A percentile compares a stretch with the other conserved stretches of the same genome.
These are phyloP conservation scores for Mucor velutinosus DNA, from an alignment of 371 early-diverging fungal species.

Conservation along the genomic window DNA sequence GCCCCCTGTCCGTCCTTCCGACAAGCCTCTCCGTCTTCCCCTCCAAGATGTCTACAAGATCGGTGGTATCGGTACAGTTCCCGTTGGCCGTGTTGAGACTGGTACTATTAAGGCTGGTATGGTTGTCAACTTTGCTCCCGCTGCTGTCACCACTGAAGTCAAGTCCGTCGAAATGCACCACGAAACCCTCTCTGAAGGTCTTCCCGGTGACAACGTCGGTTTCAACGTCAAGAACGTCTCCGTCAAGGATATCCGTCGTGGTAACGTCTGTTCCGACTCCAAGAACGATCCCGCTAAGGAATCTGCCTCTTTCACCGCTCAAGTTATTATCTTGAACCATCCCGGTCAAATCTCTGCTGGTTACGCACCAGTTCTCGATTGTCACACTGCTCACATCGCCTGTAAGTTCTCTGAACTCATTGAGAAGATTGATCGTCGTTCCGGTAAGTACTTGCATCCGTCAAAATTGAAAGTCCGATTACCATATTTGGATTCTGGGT, in stretches of 20 bases:
- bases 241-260: conserved; percentile 96
- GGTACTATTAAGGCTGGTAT: conserved; percentile 92
- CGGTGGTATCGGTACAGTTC: conserved; percentile 96
- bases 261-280: conserved; percentile 95
- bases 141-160: conserved; percentile 91
- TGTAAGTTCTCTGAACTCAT: conserved; percentile 91
- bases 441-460: conserved; percentile 66
- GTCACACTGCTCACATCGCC: conserved; percentile 97
- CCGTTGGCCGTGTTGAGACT: conserved; percentile 97
- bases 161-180: conserved; percentile 99
- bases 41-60: conserved; percentile 98
- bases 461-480: not conserved
- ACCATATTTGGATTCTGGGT: too few relatives aligned
- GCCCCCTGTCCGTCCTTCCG: conserved; percentile 89
- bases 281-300: conserved; percentile 98
- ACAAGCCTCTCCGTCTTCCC: conserved; percentile 97
- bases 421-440: conserved; percentile 96
- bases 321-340: conserved; percentile 96
- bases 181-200: conserved; percentile 90
- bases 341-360: conserved; percentile 91
- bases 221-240: conserved; percentile 98
- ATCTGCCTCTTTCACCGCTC: conserved; percentile 88
- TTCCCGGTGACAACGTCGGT: conserved; percentile 98
- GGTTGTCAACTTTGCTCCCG: conserved; percentile 92
- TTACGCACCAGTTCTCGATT: conserved; percentile 94